Percentiles rank a stretch among this genome's conserved stretches.
Conservation (phyloP, 192 early-diverging fungal genomes). For the Coemansia aciculifera region DNA sequence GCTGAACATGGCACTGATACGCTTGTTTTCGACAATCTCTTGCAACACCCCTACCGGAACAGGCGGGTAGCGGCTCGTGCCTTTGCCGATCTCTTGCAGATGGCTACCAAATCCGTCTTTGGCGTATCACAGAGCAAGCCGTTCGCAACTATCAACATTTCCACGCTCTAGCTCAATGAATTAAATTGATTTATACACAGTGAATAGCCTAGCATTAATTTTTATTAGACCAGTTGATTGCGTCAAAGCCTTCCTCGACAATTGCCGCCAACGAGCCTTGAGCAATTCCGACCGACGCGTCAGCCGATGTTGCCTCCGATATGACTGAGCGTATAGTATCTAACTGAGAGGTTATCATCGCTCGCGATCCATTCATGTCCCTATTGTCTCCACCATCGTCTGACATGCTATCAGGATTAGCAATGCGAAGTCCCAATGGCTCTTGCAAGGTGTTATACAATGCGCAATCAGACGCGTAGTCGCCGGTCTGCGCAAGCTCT, state of each 20-base stretch:
- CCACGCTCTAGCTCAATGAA: neutral
- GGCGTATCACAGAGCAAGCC: constrained; percentile 18
- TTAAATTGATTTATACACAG: neutral
- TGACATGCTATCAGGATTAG: neutral
- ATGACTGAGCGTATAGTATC: neutral
- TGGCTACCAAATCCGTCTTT: constrained; percentile 37
- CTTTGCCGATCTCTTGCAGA: constrained; percentile 41
- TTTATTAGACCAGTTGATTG: neutral
- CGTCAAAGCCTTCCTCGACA: constrained; percentile 21
- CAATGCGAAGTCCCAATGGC: constrained; percentile 14
- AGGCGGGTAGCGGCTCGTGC: constrained; percentile 45
- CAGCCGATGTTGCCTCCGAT: constrained; percentile 12
- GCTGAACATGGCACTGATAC: neutral
- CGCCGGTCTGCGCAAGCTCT: neutral
- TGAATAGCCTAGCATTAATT: neutral
- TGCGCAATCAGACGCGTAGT: constrained; percentile 6
- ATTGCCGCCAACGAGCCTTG: constrained; percentile 7
- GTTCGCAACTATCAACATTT: constrained; percentile 19
- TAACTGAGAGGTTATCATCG: no score
- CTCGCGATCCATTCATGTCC: neutral
- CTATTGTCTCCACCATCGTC: neutral
- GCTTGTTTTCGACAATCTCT: constrained; percentile 22
- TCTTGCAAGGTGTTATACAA: constrained; percentile 19
- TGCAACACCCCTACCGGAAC: constrained; percentile 22
- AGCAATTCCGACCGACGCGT: constrained; percentile 17